A percentile compares a stretch with the other conserved stretches of the same genome.
Evolutionary conservation across 495 filamentous ascomycete genomes (phyloP).

Genomic region (Penicillium subrubescens): DNA sequence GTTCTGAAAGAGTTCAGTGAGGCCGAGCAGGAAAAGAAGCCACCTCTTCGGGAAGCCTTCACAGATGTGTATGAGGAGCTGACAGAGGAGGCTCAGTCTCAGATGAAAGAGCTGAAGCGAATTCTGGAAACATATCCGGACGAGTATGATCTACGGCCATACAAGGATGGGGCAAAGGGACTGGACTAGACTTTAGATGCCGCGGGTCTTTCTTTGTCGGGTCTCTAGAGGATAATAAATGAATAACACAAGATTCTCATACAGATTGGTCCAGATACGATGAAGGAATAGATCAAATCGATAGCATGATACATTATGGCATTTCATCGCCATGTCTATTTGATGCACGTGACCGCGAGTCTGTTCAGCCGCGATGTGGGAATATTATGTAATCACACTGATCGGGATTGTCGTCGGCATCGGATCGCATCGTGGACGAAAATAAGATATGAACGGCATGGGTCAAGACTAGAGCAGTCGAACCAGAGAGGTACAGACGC

Average conservation of each 20-base stretch:
- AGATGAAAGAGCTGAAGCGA: constrained; percentile 76
- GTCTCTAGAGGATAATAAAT: not conserved
- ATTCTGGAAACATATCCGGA: constrained; percentile 84
- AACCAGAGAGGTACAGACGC: not conserved
- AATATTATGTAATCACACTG: not conserved
- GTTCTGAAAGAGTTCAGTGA: constrained; percentile 82
- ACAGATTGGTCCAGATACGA: not conserved
- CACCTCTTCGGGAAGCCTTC: constrained; percentile 75
- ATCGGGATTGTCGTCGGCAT: not conserved
- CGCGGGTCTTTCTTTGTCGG: not conserved
- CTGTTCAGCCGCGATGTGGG: not conserved
- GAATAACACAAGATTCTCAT: not conserved
- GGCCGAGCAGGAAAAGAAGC: constrained; percentile 90
- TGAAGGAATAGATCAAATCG: not conserved
- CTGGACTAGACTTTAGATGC: constrained; percentile 35
- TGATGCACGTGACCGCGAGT: not conserved
- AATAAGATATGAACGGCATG: not conserved
- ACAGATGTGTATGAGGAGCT: constrained; percentile 85
- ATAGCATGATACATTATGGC: not conserved
- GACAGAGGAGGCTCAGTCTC: constrained; percentile 76
- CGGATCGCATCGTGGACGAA: not conserved
- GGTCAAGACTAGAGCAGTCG: not conserved
- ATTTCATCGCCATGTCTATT: not conserved
- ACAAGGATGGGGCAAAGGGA: constrained; percentile 74
- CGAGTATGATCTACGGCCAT: constrained; percentile 85